phyloP scores from a whole-genome alignment of 768 basidiomycete genomes.

The Rhizopogon vinicolor region DNA sequence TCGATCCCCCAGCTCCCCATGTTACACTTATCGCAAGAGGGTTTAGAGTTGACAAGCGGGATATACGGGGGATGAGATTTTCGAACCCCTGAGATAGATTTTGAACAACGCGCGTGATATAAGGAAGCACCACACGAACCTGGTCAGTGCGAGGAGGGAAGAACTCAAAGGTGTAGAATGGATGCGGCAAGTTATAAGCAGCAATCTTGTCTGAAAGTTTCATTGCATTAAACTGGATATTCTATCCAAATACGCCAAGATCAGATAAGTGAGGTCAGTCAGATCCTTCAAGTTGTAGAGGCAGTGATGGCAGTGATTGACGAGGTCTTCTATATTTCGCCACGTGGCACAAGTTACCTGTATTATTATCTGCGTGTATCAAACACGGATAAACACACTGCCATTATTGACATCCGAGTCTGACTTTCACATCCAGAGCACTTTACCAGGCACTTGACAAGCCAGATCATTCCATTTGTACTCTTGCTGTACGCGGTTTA shows the following conservation, averaged over 20 bases:
- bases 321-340: neutral
- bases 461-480: neutral
- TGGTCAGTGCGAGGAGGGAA: conserved; percentile 95
- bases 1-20: conserved; percentile 97
- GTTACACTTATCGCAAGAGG: conserved; percentile 90
- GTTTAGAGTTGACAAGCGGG: conserved; percentile 67
- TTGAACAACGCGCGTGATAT: conserved; percentile 1
- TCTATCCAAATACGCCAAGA: neutral
- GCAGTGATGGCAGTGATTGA: neutral
- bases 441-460: neutral
- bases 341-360: neutral
- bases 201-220: conserved; percentile 71
- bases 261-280: neutral
- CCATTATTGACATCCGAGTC: neutral
- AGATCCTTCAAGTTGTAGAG: neutral
- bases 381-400: conserved; percentile 24
- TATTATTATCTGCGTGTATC: neutral
- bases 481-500: neutral
- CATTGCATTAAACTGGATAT: conserved; percentile 34
- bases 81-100: conserved; percentile 66
- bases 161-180: conserved; percentile 94
- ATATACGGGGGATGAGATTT: conserved; percentile 85
- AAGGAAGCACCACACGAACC: conserved; percentile 32
- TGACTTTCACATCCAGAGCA: conserved; percentile 1
- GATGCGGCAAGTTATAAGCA: conserved; percentile 35